Conservation (phyloP, 2,329 filamentous ascomycete species). For the Fusarium pseudonygamai region DNA sequence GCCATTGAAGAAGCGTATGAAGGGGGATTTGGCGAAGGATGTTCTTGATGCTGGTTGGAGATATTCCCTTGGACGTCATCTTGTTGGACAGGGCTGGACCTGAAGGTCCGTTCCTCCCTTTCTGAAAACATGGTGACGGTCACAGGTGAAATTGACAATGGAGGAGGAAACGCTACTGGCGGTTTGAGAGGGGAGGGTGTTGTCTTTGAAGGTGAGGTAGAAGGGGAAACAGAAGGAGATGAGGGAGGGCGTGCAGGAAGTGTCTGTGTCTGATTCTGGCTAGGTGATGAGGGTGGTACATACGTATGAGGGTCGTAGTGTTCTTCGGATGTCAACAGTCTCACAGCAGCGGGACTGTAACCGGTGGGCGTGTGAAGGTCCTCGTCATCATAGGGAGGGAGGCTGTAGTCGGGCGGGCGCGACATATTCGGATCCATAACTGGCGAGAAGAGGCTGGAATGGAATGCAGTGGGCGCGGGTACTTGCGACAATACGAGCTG, state of each 20-base stretch:
- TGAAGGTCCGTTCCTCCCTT: neutral
- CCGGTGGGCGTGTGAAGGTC: constrained; percentile 54
- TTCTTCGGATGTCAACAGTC: constrained; percentile 72
- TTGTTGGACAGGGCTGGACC: constrained; percentile 4
- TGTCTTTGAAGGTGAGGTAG: constrained; percentile 20
- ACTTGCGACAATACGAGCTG: constrained; percentile 27
- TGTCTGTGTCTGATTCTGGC: constrained; percentile 16
- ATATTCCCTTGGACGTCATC: constrained; percentile 7
- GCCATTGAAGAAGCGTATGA: constrained; percentile 13
- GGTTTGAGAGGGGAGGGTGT: constrained; percentile 17
- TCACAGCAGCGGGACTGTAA: constrained; percentile 63
- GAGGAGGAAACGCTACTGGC: constrained; percentile 27
- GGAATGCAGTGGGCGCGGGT: constrained; percentile 44
- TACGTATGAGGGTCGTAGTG: constrained; percentile 63
- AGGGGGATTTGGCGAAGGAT: constrained; percentile 16
- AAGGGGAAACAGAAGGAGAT: constrained; percentile 2
- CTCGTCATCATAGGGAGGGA: constrained; percentile 66
- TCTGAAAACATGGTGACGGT: constrained; percentile 22
- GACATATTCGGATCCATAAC: constrained; percentile 62
- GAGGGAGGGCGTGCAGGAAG: constrained; percentile 1
- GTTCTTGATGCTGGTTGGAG: neutral
- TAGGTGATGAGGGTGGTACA: constrained; percentile 51
- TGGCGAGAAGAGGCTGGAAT: constrained; percentile 41
- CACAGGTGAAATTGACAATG: constrained; percentile 13
- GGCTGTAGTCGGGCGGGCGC: constrained; percentile 66